Percentiles rank a stretch among this genome's conserved stretches.
phyloP scores from a whole-genome alignment of 345 rosid species.

The Euclidium syriacum region DNA sequence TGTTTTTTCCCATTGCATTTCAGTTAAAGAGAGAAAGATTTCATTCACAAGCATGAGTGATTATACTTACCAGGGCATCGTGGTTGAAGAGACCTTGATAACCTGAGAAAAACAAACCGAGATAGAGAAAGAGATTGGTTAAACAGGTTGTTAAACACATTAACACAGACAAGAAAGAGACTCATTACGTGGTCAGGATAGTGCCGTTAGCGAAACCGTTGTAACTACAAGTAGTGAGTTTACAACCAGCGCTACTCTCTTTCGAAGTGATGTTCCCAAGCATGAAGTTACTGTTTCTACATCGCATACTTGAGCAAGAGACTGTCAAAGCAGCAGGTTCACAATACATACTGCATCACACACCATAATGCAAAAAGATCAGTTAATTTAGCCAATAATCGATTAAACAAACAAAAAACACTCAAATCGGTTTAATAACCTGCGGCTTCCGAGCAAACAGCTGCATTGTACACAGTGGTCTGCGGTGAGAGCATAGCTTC shows the following conservation, averaged over 20 bases:
- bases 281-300: slow-evolving; percentile 78
- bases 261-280: slow-evolving; percentile 66
- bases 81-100: slow-evolving; percentile 81
- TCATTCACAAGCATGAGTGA: background rate
- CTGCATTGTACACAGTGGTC: slow-evolving; percentile 97
- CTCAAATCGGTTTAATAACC: slow-evolving; percentile 40
- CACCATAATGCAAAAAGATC: background rate
- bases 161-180: background rate
- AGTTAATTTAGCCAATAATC: slow-evolving; percentile 10
- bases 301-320: slow-evolving; percentile 96
- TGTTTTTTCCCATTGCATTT: slow-evolving; percentile 3
- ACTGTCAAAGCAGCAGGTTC: slow-evolving; percentile 81
- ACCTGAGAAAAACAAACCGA: slow-evolving; percentile 38
- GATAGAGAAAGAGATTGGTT: background rate
- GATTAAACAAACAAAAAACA: background rate
- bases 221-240: slow-evolving; percentile 72
- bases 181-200: slow-evolving; percentile 59
- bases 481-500: slow-evolving; percentile 89
- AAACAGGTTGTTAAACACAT: background rate
- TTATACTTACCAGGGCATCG: slow-evolving; percentile 69
- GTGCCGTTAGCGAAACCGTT: slow-evolving; percentile 75
- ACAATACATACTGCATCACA: slow-evolving; percentile 71
- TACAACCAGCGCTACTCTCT: slow-evolving; percentile 87
- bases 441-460: slow-evolving; percentile 73
- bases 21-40: background rate